Evolutionary conservation across 495 filamentous ascomycete species (phyloP), one percentile per base, ranked within the genome.

Genomic region (Penicillium paradoxum): DNA sequence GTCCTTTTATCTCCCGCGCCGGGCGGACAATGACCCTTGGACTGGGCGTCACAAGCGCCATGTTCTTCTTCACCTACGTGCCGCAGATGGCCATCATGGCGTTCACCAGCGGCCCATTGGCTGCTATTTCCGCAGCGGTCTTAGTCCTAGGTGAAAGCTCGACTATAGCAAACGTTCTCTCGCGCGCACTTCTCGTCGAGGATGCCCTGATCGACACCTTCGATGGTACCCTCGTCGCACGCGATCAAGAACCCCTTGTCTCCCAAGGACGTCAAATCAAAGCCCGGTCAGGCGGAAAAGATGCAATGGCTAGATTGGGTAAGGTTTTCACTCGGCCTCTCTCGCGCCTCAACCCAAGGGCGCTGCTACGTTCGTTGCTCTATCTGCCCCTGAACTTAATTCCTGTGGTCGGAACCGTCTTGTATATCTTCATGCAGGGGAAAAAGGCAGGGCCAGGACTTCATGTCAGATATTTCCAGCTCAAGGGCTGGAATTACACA

Each of bases 321-420:
- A 89, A 85, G 59, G 64, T 87, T 19, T 56, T 86, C 6, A 88
- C 83, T 66, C 80, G 68, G 43, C 90, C 90, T 0, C 85, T 96
- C 57, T 66, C 73, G 11, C 79, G 77, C 22, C 83, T 90, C 59
- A 83, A 78, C 1, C 81, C 84, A 3, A 78, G 76, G 55, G 79
- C 83, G 2, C 45, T 95, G 13, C 63, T 95, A 7, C 73, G 86
- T 38, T 88, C 89, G 57, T 63, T 88, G 54, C 66, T 88, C 58
- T 88, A 90, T 59, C 73, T 97, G n/a, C 91, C 93, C 11, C 75
- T 97, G 44, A 97, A 96, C 67, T 85, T 96, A 51, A 87, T 98
- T 37, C 93, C 93, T 0, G 79, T 97, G 0, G 79, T 97, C 17
- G 93, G 93, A 3, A 91, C 92, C 2, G 70, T 83, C 11, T 59